Base-by-base conservation (phyloP, 2,329 filamentous ascomycete species). In the Lithohypha guttulata region DNA sequence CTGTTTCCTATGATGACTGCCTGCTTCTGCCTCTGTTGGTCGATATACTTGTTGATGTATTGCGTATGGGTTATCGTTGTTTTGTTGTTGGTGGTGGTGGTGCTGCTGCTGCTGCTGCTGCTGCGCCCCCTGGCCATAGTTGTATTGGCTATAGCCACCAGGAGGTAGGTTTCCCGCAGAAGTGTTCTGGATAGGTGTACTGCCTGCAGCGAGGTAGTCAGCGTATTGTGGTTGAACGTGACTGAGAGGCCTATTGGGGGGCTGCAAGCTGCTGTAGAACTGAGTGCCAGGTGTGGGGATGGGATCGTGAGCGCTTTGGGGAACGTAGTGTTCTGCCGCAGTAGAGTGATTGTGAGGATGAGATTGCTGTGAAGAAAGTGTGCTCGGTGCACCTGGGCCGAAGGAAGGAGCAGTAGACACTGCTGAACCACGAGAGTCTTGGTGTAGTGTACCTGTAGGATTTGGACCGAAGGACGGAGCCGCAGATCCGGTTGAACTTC, bases 41-140 rank as follows among this genome's bases (percentile, higher is more conserved):
- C 60, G 52, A 42, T 68, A 69, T 10, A 67, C 49, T 44, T 68
- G 66, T 27, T 51, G 59, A 48, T 69, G 66, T 7, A 68, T 51
- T 43, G 63, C 59, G 41, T 66, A 68, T 1, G 46, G 42, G 48
- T 57, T 43, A 37, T 43, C 28, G 22, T 39, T 45, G 33, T 36
- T 48, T 46, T 17, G 33, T 13, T 44, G 46, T 17, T 45, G 47
- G n/a, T n/a, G 42, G 48, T 57, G 43, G 38, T 43, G 27, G 22
- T 39, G 46, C 32, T 36, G 48, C 45, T 17, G 33, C 14, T 44
- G 46, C 15, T 45, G 47, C 13, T 47, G 45, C 4, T 34, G 35
- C 6, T 32, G 29, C 15, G 39, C 22, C 7, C 35, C 27, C 30
- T 61, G 58, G n/a, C 53, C 55, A 47, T 68, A 66, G 9, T 59